A percentile compares a stretch with the other conserved stretches of the same genome.
phyloP scores from a whole-genome alignment of 495 filamentous ascomycete genomes.

The Podospora fimiseda region DNA sequence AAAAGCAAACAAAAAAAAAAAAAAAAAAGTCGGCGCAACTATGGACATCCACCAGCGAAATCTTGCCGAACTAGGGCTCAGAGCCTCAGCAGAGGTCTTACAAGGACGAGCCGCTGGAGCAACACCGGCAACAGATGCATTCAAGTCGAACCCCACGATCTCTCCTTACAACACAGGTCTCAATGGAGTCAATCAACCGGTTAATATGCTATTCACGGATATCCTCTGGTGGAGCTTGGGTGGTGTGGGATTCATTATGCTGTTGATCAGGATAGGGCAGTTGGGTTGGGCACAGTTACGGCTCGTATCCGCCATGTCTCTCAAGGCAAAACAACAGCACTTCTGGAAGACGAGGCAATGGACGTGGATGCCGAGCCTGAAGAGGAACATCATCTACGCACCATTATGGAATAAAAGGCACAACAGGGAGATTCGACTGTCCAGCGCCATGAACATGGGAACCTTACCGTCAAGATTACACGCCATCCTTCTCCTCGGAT shows the following conservation, averaged over 20 bases:
- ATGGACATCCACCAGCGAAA: conserved; percentile 22
- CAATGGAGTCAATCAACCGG: conserved; percentile 45
- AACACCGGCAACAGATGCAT: background rate
- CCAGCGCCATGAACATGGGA: conserved; percentile 71
- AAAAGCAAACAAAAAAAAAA: background rate
- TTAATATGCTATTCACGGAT: conserved; percentile 43
- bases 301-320: conserved; percentile 44
- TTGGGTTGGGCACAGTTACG: conserved; percentile 40
- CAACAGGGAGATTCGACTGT: conserved; percentile 78
- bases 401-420: conserved; percentile 76
- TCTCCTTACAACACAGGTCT: conserved; percentile 42
- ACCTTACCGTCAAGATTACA: conserved; percentile 83
- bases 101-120: conserved; percentile 11
- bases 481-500: conserved; percentile 58
- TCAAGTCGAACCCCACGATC: conserved; percentile 33
- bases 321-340: conserved; percentile 35
- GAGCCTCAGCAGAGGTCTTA: conserved; percentile 8
- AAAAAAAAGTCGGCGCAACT: conserved; percentile 1
- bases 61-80: conserved; percentile 11
- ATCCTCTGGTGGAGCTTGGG: conserved; percentile 47
- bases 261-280: conserved; percentile 39
- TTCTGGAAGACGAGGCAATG: conserved; percentile 44
- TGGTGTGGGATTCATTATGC: conserved; percentile 37
- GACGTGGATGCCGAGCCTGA: conserved; percentile 54
- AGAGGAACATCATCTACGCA: conserved; percentile 76